Conservation (phyloP, 148 eudicot species). For the Salicornia ramosissima region DNA sequence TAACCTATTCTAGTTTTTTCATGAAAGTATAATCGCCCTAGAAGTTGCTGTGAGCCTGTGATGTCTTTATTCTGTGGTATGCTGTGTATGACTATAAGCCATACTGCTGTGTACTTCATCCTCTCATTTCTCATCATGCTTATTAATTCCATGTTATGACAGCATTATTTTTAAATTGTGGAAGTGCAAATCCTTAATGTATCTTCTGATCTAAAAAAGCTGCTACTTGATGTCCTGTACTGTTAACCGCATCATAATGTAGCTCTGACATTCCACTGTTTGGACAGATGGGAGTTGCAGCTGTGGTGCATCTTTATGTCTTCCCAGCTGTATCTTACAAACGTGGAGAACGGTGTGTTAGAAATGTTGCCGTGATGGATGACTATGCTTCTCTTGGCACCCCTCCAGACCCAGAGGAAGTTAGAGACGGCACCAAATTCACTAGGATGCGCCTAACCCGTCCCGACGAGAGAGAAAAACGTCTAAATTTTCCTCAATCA, state of each 20-base stretch:
- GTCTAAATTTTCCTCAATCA: constrained; percentile 76
- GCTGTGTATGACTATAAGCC: neutral
- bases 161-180: neutral
- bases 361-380: constrained; percentile 89
- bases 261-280: constrained; percentile 16
- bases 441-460: constrained; percentile 44
- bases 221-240: neutral
- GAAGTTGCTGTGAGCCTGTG: neutral
- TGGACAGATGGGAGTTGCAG: constrained; percentile 92
- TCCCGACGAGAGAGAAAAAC: constrained; percentile 58
- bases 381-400: constrained; percentile 90
- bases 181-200: too few species aligned
- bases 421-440: constrained; percentile 61
- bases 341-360: constrained; percentile 91
- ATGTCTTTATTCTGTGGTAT: too few species aligned
- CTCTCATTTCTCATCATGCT: neutral
- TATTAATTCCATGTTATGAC: neutral
- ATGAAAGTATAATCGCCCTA: neutral
- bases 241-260: neutral
- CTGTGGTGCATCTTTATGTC: constrained; percentile 87
- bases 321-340: constrained; percentile 93
- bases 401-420: constrained; percentile 92
- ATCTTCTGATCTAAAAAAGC: neutral
- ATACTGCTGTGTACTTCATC: neutral
- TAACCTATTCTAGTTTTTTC: neutral